Evolutionary conservation across 2,329 filamentous ascomycete species (phyloP).

Genomic region (Exophiala bonariae): DNA sequence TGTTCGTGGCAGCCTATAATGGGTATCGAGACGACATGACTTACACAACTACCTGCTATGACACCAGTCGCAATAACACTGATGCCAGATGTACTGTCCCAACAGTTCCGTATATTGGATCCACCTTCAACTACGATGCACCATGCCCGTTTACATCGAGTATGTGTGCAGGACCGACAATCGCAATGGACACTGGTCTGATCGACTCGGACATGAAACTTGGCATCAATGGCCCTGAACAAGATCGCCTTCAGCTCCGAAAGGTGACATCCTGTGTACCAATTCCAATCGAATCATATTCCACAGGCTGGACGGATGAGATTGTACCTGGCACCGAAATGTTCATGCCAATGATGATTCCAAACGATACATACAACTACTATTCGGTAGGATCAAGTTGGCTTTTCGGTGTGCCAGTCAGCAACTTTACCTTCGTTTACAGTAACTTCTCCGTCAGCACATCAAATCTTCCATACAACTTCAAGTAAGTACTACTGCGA

Average conservation of each 20-base stretch:
- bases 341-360: slow-evolving; percentile 2
- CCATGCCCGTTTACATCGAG: slow-evolving; percentile 1
- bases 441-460: slow-evolving; percentile 6
- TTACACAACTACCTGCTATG: slow-evolving; percentile 8
- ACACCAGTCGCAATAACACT: slow-evolving; percentile 1
- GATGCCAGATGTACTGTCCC: slow-evolving; percentile 1
- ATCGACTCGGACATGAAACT: slow-evolving; percentile 13
- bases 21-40: slow-evolving; percentile 1
- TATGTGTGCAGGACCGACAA: slow-evolving; percentile 1
- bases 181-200: slow-evolving; percentile 11
- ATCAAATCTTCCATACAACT: slow-evolving; percentile 3
- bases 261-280: slow-evolving; percentile 15
- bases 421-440: slow-evolving; percentile 11
- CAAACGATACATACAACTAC: slow-evolving; percentile 10
- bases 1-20: slow-evolving; percentile 10
- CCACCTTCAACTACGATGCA: slow-evolving; percentile 2
- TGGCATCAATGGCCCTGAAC: slow-evolving; percentile 14
- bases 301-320: not conserved
- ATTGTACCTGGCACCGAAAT: slow-evolving; percentile 1
- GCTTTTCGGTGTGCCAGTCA: slow-evolving; percentile 4
- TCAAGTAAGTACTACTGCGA: not conserved
- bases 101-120: slow-evolving; percentile 1
- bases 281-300: slow-evolving; percentile 9
- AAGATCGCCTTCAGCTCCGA: slow-evolving; percentile 10
- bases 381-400: slow-evolving; percentile 5